Evolutionary conservation across 176 grass and related monocot genomes (phyloP), one percentile per base, ranked within the genome.

Genomic region (Olyra latifolia): DNA sequence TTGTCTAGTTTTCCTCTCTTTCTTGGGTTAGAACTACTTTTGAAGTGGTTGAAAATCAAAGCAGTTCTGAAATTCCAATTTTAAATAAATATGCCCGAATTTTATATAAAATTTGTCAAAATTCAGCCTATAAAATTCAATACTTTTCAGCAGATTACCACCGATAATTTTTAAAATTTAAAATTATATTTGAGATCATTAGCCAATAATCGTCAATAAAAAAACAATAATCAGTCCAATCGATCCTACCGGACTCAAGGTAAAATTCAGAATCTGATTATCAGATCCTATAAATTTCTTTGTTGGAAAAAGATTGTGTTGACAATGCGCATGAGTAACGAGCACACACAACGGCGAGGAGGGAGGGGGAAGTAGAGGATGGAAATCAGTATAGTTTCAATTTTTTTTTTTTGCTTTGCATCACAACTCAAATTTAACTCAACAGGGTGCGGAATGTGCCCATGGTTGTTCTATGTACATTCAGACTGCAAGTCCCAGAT

Each of bases 401-500:
- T 43, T 5, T 50, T 53, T 74, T 60, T 58, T 20, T 69, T 69
- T 47, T 46, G 48, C 46, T 44, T 82, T 76, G 56, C 46, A 81
- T 24, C 47, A 70, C 74, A 81, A 64, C 17, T 89, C 45, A 62
- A 76, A 85, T 65, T 56, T 58, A 81, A 85, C 77, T 48, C 19
- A 59, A 83, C 16, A 66, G n/a, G 59, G 67, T 77, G 41, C 46
- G 32, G 27, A 59, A 78, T 71, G 54, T 55, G 49, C 27, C 17
- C 46, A 64, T 48, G 54, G 76, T 57, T 60, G 76, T 57, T 66
- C 72, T 89, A 82, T 89, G 72, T 86, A 89, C 88, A 86, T 77
- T 39, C 88, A 72, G 47, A 85, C 39, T 59, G 62, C 55, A 69
- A 63, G 12, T 22, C 62, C 58, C 57, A 17, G 30, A 66, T 32